These are phyloP conservation scores for Teunomyces aglyptinius DNA, from an alignment of 805 yeast genomes.

Conservation along the genomic window DNA sequence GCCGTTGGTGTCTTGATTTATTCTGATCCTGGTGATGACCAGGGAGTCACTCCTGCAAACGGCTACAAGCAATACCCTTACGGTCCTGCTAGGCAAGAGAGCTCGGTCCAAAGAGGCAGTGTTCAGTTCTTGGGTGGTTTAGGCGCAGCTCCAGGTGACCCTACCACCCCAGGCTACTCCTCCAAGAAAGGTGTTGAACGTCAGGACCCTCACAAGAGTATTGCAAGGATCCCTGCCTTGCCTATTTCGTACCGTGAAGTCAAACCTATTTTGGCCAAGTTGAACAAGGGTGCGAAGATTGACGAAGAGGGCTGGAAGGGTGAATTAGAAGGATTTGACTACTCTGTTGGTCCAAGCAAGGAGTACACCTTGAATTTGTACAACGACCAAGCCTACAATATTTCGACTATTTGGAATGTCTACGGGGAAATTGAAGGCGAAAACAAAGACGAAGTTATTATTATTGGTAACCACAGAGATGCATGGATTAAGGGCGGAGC, in stretches of 20 bases:
- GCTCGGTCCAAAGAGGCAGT: constrained; percentile 61
- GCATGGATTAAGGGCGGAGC: constrained; percentile 51
- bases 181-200: constrained; percentile 45
- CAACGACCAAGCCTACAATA: constrained; percentile 39
- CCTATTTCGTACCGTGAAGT: constrained; percentile 46
- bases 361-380: constrained; percentile 38
- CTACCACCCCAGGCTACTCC: constrained; percentile 73
- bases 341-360: constrained; percentile 39
- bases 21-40: constrained; percentile 61
- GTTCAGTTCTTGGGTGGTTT: constrained; percentile 53
- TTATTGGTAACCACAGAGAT: constrained; percentile 46
- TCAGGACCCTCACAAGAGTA: constrained; percentile 34
- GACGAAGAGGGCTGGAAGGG: constrained; percentile 34
- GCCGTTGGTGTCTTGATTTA: constrained; percentile 61
- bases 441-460: constrained; percentile 36
- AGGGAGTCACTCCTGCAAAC: constrained; percentile 49
- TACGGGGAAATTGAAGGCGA: constrained; percentile 45
- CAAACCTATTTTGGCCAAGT: constrained; percentile 37
- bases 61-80: constrained; percentile 59
- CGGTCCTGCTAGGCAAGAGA: constrained; percentile 65
- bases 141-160: constrained; percentile 65
- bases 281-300: constrained; percentile 35
- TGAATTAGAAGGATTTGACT: constrained; percentile 39
- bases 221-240: constrained; percentile 39
- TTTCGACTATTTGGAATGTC: constrained; percentile 42